Percentiles rank a stretch among this genome's conserved stretches.
These are phyloP conservation scores for Tripidium arundinaceum DNA, from an alignment of 202 grass and related monocot genomes.

Conservation along the genomic window DNA sequence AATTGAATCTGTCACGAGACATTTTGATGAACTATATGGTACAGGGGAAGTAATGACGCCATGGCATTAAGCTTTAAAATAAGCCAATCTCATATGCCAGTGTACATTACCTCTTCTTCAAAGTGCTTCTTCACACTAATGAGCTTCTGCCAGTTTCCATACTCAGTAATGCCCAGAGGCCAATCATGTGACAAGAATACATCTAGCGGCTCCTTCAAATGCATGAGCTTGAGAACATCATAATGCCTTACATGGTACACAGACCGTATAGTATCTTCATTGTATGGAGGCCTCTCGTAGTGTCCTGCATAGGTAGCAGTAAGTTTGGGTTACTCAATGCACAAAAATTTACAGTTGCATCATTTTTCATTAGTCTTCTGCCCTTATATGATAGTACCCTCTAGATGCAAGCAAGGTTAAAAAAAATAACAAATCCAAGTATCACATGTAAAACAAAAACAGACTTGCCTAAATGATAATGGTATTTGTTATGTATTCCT, in stretches of 20 bases:
- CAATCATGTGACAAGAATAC: slow-evolving; percentile 98
- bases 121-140: slow-evolving; percentile 45
- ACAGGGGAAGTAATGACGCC: background rate
- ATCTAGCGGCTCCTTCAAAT: slow-evolving; percentile 77
- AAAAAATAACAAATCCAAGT: slow-evolving; percentile 6
- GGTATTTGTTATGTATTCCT: slow-evolving; percentile 66
- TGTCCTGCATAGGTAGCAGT: slow-evolving; percentile 53
- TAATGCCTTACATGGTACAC: slow-evolving; percentile 88
- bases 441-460: background rate
- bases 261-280: slow-evolving; percentile 50
- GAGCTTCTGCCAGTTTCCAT: slow-evolving; percentile 75
- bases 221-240: slow-evolving; percentile 82
- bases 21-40: background rate
- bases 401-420: slow-evolving; percentile 13
- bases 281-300: slow-evolving; percentile 79
- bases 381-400: background rate
- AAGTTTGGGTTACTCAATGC: slow-evolving; percentile 22
- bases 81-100: slow-evolving; percentile 2
- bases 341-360: slow-evolving; percentile 1
- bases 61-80: background rate
- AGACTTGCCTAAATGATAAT: slow-evolving; percentile 68
- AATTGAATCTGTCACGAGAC: background rate
- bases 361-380: slow-evolving; percentile 9
- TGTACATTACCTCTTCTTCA: slow-evolving; percentile 56
- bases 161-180: slow-evolving; percentile 90